Conservation (phyloP, 139 green algal genomes). For the Auxenochlorella pyrenoidosa region DNA sequence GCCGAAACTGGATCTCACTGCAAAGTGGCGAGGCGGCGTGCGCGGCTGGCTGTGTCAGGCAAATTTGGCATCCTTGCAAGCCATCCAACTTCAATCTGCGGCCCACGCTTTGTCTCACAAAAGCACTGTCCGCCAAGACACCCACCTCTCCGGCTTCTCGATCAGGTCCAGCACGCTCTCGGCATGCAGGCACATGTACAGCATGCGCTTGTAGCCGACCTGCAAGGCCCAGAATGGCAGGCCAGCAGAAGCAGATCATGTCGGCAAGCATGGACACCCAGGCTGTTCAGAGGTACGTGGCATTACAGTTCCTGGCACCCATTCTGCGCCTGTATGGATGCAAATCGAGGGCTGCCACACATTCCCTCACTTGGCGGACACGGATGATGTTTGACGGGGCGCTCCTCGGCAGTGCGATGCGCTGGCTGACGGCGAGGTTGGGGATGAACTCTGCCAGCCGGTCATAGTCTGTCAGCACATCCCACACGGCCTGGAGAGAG, state of each 20-base stretch:
- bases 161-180: slow-evolving; percentile 68
- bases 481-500: slow-evolving; percentile 19
- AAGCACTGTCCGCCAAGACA: neutral
- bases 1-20: slow-evolving; percentile 71
- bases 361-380: slow-evolving; percentile 48
- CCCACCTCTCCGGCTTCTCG: slow-evolving; percentile 46
- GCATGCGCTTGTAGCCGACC: slow-evolving; percentile 68
- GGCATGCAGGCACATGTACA: slow-evolving; percentile 68
- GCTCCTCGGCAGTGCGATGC: slow-evolving; percentile 40
- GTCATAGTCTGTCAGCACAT: slow-evolving; percentile 57
- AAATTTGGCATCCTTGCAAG: neutral
- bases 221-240: slow-evolving; percentile 18
- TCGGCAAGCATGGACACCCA: neutral
- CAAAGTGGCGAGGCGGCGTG: neutral
- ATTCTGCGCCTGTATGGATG: neutral
- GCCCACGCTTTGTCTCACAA: neutral
- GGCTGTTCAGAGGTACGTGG: neutral
- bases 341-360: neutral
- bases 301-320: neutral
- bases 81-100: neutral
- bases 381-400: slow-evolving; percentile 43
- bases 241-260: neutral
- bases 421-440: slow-evolving; percentile 60
- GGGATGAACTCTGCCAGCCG: slow-evolving; percentile 64
- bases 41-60: neutral